Base-by-base conservation (phyloP, 176 grass and related monocot species). In the Canna indica region DNA sequence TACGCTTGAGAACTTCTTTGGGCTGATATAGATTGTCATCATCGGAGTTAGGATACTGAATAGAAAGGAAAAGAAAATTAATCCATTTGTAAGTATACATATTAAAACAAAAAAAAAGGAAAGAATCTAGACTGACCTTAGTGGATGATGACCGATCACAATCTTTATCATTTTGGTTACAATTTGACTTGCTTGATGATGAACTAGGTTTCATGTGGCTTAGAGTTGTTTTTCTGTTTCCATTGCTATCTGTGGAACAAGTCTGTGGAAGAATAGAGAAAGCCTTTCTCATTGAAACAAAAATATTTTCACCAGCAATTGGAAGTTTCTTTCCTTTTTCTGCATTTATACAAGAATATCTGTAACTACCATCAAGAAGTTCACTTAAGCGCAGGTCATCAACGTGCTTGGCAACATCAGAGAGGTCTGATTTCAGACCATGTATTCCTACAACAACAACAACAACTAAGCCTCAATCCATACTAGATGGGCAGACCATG, bases 341-440 rank as follows among this genome's bases (percentile, higher is more conserved):
- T 75, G 79, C 83, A 75, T 84, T 83, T 71, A 83, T 53, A 73
- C 75, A 71, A 63, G 75, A 81, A 90, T 93, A 92, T 75, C 82
- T 93, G 64, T 89, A 81, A 57, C 78, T 92, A 42, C 79, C 84
- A 68, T 85, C 71, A 1, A 99, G 86, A 86, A 99, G 94, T 54
- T 93, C 90, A 0, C 72, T 77, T 72, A 99, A 75, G 14, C 84
- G 74, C 29, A 83, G 77, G 32, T 93, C 88, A 74, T 90, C 79
- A 50, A 90, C 80, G 82, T 87, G 76, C 69, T 88, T 87, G 47
- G 86, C 90, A 65, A 93, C 78, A 64, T 99, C 94, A 85, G 76
- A 77, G 28, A 83, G 61, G 79, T 99, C 86, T 68, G 89, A 70
- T 79, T 90, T 99, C 33, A 93, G 90, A 38, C 88, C 80, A 79